Evolutionary conservation across 352 stramenopile species (phyloP).

Genomic region (Pythium aquatile): DNA sequence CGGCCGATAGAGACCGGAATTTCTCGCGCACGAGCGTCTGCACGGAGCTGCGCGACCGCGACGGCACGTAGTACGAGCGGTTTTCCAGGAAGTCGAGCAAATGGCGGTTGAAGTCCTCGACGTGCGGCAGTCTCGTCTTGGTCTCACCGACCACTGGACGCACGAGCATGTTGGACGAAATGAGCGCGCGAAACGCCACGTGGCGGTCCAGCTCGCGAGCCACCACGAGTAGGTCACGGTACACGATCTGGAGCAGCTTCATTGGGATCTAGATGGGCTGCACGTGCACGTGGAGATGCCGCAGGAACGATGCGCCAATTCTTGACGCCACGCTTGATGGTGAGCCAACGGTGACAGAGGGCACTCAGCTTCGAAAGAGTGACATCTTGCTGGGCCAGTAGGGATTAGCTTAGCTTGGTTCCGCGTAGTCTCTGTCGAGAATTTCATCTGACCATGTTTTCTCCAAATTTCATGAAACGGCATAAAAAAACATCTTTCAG

Average conservation of each 20-base stretch:
- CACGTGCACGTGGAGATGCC: background rate
- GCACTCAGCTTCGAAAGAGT: background rate
- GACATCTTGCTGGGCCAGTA: background rate
- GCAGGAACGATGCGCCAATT: background rate
- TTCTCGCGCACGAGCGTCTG: slow-evolving; percentile 47
- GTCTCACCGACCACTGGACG: slow-evolving; percentile 29
- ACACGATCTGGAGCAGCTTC: slow-evolving; percentile 54
- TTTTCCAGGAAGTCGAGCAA: slow-evolving; percentile 51
- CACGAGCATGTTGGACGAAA: slow-evolving; percentile 62
- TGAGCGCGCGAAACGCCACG: slow-evolving; percentile 51
- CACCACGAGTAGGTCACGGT: slow-evolving; percentile 61
- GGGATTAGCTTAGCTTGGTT: too few species aligned
- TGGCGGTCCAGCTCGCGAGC: slow-evolving; percentile 60
- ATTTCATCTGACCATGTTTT: too few species aligned
- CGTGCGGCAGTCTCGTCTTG: slow-evolving; percentile 45
- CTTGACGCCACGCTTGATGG: slow-evolving; percentile 2
- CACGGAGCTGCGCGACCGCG: slow-evolving; percentile 30
- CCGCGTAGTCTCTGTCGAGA: too few species aligned
- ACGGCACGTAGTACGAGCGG: slow-evolving; percentile 71
- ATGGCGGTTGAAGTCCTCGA: slow-evolving; percentile 58
- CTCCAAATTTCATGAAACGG: too few species aligned
- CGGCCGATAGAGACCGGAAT: slow-evolving; percentile 31
- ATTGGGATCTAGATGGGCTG: slow-evolving; percentile 23
- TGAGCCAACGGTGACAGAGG: background rate
- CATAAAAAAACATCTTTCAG: too few species aligned